Conservation (phyloP, 2,329 filamentous ascomycete genomes). For the Neonectria neomacrospora region DNA sequence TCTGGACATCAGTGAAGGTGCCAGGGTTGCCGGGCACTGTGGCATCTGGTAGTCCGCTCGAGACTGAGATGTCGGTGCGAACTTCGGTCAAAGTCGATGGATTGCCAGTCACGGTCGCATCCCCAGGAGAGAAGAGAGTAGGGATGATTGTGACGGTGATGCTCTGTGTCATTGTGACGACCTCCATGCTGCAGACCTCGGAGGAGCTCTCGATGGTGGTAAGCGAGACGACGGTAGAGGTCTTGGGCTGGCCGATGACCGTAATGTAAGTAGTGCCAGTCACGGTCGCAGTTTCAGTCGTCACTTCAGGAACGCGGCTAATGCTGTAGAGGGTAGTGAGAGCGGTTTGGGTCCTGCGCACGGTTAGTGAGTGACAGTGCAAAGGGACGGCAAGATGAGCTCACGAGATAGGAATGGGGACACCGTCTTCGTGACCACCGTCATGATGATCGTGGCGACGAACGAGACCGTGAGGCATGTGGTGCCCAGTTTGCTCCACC, state of each 20-base stretch:
- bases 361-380: constrained; percentile 20
- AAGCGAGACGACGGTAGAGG: constrained; percentile 41
- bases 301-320: constrained; percentile 31
- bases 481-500: background rate
- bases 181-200: constrained; percentile 37
- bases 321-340: constrained; percentile 50
- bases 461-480: constrained; percentile 13
- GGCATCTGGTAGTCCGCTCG: constrained; percentile 45
- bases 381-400: constrained; percentile 22
- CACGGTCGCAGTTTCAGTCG: constrained; percentile 39
- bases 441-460: constrained; percentile 27
- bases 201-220: constrained; percentile 38
- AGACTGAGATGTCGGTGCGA: constrained; percentile 41
- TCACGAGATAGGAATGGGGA: constrained; percentile 51
- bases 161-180: constrained; percentile 41
- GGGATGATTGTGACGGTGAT: constrained; percentile 46
- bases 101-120: constrained; percentile 38
- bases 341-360: constrained; percentile 48
- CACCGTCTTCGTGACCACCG: constrained; percentile 7
- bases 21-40: constrained; percentile 48
- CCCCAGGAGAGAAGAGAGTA: constrained; percentile 37
- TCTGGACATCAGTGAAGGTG: constrained; percentile 47
- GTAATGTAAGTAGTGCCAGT: constrained; percentile 47
- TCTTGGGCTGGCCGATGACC: constrained; percentile 38
- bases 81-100: constrained; percentile 45